Evolutionary conservation across 2,329 filamentous ascomycete genomes (phyloP).

Genomic region (Periconia sp.): DNA sequence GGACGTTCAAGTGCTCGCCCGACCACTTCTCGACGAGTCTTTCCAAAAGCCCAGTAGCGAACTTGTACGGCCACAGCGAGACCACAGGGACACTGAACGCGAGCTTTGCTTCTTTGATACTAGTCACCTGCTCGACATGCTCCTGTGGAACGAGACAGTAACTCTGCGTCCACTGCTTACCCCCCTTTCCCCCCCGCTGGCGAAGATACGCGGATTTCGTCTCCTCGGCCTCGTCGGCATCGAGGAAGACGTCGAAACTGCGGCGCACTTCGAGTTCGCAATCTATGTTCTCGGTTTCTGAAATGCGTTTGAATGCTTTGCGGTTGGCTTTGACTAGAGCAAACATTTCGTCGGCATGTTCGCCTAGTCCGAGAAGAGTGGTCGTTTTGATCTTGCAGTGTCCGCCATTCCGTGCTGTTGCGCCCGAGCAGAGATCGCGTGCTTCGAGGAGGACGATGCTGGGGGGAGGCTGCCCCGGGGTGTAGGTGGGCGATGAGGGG

Average conservation of each 20-base stretch:
- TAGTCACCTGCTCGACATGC: slow-evolving; percentile 17
- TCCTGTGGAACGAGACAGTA: slow-evolving; percentile 11
- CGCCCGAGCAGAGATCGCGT: slow-evolving; percentile 23
- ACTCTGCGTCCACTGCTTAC: slow-evolving; percentile 18
- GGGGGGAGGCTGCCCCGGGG: neutral
- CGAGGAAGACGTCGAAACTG: slow-evolving; percentile 21
- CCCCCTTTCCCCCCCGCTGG: slow-evolving; percentile 7
- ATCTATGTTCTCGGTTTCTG: slow-evolving; percentile 18
- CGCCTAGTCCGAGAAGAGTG: slow-evolving; percentile 17
- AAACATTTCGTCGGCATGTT: slow-evolving; percentile 12
- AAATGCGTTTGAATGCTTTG: slow-evolving; percentile 13
- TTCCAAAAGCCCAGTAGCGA: slow-evolving; percentile 24
- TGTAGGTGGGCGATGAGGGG: neutral
- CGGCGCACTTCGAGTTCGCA: slow-evolving; percentile 28
- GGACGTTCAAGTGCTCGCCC: slow-evolving; percentile 18
- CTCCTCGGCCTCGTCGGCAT: slow-evolving; percentile 4
- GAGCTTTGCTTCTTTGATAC: slow-evolving; percentile 19
- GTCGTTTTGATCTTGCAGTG: slow-evolving; percentile 51
- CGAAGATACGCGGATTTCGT: slow-evolving; percentile 8
- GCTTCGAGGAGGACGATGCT: slow-evolving; percentile 27
- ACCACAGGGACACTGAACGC: slow-evolving; percentile 19
- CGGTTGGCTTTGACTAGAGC: slow-evolving; percentile 17
- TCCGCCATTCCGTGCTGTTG: slow-evolving; percentile 36
- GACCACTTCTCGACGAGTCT: slow-evolving; percentile 15
- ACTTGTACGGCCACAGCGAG: slow-evolving; percentile 31